Base-by-base conservation (phyloP, 768 basidiomycete species). In the Phanerochaete carnosa region DNA sequence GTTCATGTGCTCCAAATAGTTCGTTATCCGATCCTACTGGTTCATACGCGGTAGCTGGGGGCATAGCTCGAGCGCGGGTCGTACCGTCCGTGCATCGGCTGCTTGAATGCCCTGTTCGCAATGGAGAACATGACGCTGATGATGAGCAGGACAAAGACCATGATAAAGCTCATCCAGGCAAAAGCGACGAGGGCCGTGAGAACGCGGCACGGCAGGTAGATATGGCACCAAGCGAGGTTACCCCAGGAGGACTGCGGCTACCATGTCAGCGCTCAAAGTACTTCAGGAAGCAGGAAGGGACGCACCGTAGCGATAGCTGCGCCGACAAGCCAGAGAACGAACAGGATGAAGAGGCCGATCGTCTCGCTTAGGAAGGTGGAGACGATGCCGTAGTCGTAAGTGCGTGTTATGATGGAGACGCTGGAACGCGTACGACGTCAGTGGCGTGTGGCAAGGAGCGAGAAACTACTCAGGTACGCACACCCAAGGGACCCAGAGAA, bases 171-270 rank as follows among this genome's bases (percentile, higher is more conserved):
- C 7, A 92, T 76, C 91, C 91, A 93, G 6, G 87, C 77, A 63
- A 92, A 90, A 0, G 86, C 91, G 43, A 92, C 78, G 63, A 93
- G 76, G 5, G 88, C 86, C 8, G 87, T 83, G 37, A 91, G 82
- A 30, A 90, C 64, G 37, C 86, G 82, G 71, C 91, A 93, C 1
- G 84, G 73, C 60, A 79, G 72, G 70, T 77, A 84, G 60, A 75
- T 69, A 63, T 81, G 81, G 72, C 90, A 92, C 64, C 77, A 89
- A 22, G 79, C 76, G 9, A 91, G 79, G 65, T 83, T 70, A 11
- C 85, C 86, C 89, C 91, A 92, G 43, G 78, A 74, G 8, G 58
- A 67, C 72, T 65, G 70, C 60, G 54, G 33, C 46, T 69, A 28
- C 59, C 52, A 56, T 22, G 55, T 45, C 35, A 43, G 83, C 55